Evolutionary conservation across 78 protist species (phyloP).

Genomic region (Polysphondylium violaceum): DNA sequence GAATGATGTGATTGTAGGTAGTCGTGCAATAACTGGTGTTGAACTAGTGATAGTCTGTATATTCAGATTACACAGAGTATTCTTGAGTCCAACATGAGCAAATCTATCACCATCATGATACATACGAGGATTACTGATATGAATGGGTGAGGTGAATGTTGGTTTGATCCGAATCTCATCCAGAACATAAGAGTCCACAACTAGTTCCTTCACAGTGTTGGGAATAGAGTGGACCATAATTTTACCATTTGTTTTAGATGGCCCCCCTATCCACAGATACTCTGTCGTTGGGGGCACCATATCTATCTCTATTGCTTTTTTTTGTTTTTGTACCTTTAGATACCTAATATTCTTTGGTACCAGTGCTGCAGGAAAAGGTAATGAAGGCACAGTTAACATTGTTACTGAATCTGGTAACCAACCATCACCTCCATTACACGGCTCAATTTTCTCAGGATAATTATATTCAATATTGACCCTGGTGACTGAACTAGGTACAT

Average conservation of each 20-base stretch:
- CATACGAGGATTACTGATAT: no score
- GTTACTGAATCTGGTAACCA: neutral
- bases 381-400: neutral
- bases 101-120: neutral
- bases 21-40: neutral
- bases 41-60: neutral
- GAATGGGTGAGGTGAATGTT: neutral
- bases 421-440: neutral
- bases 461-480: no score
- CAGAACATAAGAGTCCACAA: neutral
- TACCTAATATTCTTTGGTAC: neutral
- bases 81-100: no score
- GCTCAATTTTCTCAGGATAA: neutral
- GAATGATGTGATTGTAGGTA: neutral
- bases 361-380: neutral
- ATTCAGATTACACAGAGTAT: neutral
- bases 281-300: neutral
- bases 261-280: neutral
- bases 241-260: no score
- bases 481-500: neutral
- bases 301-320: neutral
- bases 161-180: neutral
- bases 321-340: neutral
- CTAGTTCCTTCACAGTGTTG: neutral
- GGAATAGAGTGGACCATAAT: neutral